These are phyloP conservation scores for Rhodotorula taiwanensis DNA, from an alignment of 768 basidiomycete species.

Conservation along the genomic window DNA sequence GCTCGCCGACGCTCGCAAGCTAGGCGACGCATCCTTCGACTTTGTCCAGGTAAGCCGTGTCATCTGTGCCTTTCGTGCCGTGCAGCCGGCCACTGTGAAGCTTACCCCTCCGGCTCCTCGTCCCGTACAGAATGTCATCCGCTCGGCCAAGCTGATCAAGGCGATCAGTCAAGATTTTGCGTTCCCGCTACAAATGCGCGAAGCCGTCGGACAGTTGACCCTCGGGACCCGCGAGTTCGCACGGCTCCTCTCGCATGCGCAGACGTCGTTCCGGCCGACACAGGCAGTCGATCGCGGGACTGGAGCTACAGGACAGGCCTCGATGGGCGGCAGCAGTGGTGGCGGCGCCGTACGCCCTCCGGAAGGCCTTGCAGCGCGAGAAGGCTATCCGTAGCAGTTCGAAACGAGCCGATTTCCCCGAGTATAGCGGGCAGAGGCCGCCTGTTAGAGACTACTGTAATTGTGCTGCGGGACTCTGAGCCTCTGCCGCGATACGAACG, in stretches of 20 bases:
- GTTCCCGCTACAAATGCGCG: constrained; percentile 28
- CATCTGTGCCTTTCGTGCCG: too few species aligned
- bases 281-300: neutral
- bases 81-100: too few species aligned
- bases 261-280: constrained; percentile 5
- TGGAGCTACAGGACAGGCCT: too few species aligned
- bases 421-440: too few species aligned
- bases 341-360: too few species aligned
- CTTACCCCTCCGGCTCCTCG: too few species aligned
- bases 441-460: too few species aligned
- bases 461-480: too few species aligned
- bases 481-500: too few species aligned
- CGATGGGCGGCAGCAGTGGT: neutral
- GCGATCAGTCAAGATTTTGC: constrained; percentile 26
- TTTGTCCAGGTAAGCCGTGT: constrained; percentile 30
- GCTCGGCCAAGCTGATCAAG: constrained; percentile 34
- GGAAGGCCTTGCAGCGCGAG: too few species aligned
- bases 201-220: constrained; percentile 35
- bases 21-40: constrained; percentile 30
- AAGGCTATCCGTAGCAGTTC: too few species aligned
- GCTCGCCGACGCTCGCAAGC: constrained; percentile 9
- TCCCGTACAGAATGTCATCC: constrained; percentile 35
- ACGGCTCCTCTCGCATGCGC: constrained; percentile 15
- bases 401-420: too few species aligned
- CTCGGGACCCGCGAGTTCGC: constrained; percentile 35